These are phyloP conservation scores for Coccomyxa subellipsoidea DNA, from an alignment of 163 green algal species.

Conservation along the genomic window DNA sequence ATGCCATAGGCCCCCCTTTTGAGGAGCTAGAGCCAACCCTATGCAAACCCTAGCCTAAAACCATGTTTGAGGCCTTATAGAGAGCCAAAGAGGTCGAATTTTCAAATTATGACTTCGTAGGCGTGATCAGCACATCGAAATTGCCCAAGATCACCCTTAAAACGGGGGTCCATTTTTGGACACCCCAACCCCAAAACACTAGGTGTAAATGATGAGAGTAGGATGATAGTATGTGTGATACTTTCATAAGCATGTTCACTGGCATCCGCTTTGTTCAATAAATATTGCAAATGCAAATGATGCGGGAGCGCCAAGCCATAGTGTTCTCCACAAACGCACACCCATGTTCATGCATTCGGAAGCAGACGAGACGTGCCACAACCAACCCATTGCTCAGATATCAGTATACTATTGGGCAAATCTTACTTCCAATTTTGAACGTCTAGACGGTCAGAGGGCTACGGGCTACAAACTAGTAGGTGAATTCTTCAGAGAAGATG, in stretches of 20 bases:
- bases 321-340: not conserved
- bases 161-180: no score
- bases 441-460: not conserved
- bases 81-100: no score
- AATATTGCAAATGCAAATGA: not conserved
- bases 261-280: not conserved
- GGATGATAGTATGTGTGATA: not conserved
- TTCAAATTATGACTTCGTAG: no score
- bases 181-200: no score
- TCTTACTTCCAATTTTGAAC: not conserved
- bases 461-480: slow-evolving; percentile 28
- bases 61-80: no score
- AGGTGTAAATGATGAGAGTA: not conserved
- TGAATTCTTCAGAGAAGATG: slow-evolving; percentile 66
- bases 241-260: not conserved
- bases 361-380: not conserved
- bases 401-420: not conserved
- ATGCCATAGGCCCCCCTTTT: no score
- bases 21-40: no score
- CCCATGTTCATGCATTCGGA: not conserved
- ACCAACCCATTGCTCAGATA: not conserved
- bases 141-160: no score
- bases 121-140: no score
- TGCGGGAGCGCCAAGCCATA: not conserved
- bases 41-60: no score